A percentile compares a stretch with the other conserved stretches of the same genome.
Evolutionary conservation across 1,139 yeast genomes (phyloP).

Genomic region (Pneumocystis jirovecii): DNA sequence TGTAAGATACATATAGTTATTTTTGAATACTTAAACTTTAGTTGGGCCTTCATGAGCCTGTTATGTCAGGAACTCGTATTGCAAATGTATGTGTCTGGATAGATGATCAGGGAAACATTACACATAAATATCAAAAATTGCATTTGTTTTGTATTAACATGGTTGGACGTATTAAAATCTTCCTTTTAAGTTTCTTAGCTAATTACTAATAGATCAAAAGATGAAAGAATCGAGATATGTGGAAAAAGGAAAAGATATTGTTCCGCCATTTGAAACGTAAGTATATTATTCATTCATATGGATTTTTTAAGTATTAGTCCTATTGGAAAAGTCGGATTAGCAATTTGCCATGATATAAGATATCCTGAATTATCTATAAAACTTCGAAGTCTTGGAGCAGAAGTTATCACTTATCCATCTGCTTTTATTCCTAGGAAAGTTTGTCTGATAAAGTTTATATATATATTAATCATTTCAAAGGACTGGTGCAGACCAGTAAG

Average conservation of each 20-base stretch:
- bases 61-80: conserved; percentile 19
- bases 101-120: conserved; percentile 44
- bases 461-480: neutral
- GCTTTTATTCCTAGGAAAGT: conserved; percentile 50
- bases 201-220: conserved; percentile 31
- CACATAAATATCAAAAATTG: conserved; percentile 61
- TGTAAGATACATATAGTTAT: conserved; percentile 17
- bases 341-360: conserved; percentile 30
- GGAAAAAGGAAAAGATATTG: conserved; percentile 38
- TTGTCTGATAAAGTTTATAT: neutral
- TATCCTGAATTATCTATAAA: conserved; percentile 69
- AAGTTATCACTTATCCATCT: conserved; percentile 66
- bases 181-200: neutral
- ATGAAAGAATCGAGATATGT: conserved; percentile 65
- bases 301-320: conserved; percentile 26
- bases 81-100: conserved; percentile 55
- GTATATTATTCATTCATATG: conserved; percentile 67
- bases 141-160: conserved; percentile 85
- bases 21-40: conserved; percentile 29
- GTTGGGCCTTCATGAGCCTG: conserved; percentile 79
- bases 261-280: conserved; percentile 44
- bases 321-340: neutral
- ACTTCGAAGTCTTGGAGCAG: conserved; percentile 57
- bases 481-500: neutral
- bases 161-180: conserved; percentile 13